phyloP scores from a whole-genome alignment of 2,329 filamentous ascomycete species.

The Fusarium sulawesiense region DNA sequence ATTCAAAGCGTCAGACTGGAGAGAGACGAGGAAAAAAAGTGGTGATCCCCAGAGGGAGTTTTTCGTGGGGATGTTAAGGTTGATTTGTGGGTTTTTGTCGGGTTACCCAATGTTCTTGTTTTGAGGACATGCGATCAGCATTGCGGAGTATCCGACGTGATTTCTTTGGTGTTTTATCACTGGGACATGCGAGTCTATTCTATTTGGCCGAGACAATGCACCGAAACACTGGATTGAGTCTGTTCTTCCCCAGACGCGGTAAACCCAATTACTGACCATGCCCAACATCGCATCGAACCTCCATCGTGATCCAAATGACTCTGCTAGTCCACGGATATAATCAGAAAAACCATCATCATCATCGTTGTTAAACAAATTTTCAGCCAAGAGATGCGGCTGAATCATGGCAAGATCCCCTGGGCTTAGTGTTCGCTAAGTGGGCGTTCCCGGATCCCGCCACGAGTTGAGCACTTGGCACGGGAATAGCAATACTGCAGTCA shows the following conservation, averaged over 20 bases:
- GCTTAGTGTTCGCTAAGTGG: constrained; percentile 8
- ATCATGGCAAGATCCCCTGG: constrained; percentile 6
- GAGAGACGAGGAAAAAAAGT: not conserved
- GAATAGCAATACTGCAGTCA: constrained; percentile 1
- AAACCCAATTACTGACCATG: not conserved
- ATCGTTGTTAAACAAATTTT: not conserved
- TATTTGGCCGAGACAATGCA: not conserved
- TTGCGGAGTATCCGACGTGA: not conserved
- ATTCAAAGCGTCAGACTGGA: not conserved
- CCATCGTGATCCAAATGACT: not conserved
- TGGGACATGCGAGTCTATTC: not conserved
- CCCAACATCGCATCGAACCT: not conserved
- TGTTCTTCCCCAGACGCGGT: not conserved
- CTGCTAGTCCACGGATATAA: not conserved
- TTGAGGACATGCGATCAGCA: not conserved
- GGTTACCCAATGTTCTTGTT: not conserved
- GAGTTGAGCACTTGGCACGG: constrained; percentile 15
- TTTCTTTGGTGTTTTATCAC: not conserved
- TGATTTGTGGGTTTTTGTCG: constrained; percentile 24
- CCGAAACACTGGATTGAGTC: not conserved
- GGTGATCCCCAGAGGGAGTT: constrained; percentile 6
- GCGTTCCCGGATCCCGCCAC: not conserved
- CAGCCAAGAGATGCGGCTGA: constrained; percentile 35
- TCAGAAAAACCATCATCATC: not conserved
- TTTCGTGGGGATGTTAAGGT: constrained; percentile 18